Conservation (phyloP, 2,329 filamentous ascomycete genomes). For the Fonsecaea pugnacius region DNA sequence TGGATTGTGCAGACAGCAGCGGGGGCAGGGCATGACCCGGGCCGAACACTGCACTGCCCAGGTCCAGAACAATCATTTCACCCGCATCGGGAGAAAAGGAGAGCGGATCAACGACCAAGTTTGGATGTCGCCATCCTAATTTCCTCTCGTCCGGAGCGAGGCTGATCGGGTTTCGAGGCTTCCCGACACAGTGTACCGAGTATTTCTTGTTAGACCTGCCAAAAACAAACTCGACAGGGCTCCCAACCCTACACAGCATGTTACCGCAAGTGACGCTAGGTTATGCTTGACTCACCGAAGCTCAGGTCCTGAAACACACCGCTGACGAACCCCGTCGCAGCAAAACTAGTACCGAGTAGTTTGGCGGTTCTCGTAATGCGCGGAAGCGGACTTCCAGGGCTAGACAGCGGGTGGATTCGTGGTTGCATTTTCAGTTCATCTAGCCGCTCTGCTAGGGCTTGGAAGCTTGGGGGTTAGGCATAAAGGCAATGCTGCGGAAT, state of each 20-base stretch:
- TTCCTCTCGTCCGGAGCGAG: slow-evolving; percentile 29
- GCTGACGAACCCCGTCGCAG: neutral
- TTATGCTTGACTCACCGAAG: neutral
- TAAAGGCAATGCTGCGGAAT: neutral
- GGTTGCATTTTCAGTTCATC: neutral
- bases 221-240: slow-evolving; percentile 1
- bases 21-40: neutral
- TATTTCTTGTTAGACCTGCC: neutral
- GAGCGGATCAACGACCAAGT: neutral
- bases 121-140: slow-evolving; percentile 16
- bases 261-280: neutral
- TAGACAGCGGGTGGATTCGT: neutral
- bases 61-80: slow-evolving; percentile 5
- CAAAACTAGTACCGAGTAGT: neutral
- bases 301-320: slow-evolving; percentile 11
- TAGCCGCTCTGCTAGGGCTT: neutral
- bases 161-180: neutral
- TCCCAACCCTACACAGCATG: neutral
- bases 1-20: neutral
- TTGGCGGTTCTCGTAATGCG: neutral
- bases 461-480: neutral
- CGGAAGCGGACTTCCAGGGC: slow-evolving; percentile 1
- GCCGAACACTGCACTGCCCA: neutral
- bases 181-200: neutral
- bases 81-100: neutral